Base-by-base conservation (phyloP, 805 yeast species). In the Metschnikowia santaceciliae region DNA sequence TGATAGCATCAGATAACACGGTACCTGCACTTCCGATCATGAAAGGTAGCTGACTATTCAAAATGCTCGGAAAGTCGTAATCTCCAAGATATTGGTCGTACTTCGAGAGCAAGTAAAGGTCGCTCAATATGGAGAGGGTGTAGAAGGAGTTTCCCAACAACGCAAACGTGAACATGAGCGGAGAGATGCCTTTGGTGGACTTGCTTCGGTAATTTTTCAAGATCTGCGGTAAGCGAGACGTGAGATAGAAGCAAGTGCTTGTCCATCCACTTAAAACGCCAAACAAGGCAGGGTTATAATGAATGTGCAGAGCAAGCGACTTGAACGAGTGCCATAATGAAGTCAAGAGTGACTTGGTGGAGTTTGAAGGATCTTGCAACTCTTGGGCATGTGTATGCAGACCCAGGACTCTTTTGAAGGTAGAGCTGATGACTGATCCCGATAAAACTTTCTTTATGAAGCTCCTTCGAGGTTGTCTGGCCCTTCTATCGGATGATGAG, bases 161-260 rank as follows among this genome's bases (percentile, higher is more conserved):
- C 20, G 75, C 73, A 52, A 69, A 65, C 2, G 71, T 15, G 47
- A 72, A 69, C 32, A 72, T 59, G 39, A 57, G 66, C 2, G 68
- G 63, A 15, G 75, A 66, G 11, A 72, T 59, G 0, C 76, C 76
- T 42, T 62, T 48, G 4, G 75, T 71, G 13, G 74, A 66, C 44
- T 64, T 61, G 22, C 52, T 50, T 3, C 43, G 48, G 47, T 57
- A 65, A 55, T 72, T 72, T 47, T 69, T 63, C 37, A 57, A 13
- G 30, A 73, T 70, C 51, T 73, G 77, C 4, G 76, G 76, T 4
- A 61, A 22, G 35, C 77, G 50, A 3, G 75, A 66, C 5, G 64
- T 52, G 11, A 71, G 45, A 56, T 69, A 72, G 30, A 70, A 59
- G 15, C 54, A 26, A 4, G 74, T 60, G 49, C 72, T 65, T 20